A percentile compares a stretch with the other conserved stretches of the same genome.
Conservation (phyloP, 139 green algal genomes). For the Chlorella vulgaris region DNA sequence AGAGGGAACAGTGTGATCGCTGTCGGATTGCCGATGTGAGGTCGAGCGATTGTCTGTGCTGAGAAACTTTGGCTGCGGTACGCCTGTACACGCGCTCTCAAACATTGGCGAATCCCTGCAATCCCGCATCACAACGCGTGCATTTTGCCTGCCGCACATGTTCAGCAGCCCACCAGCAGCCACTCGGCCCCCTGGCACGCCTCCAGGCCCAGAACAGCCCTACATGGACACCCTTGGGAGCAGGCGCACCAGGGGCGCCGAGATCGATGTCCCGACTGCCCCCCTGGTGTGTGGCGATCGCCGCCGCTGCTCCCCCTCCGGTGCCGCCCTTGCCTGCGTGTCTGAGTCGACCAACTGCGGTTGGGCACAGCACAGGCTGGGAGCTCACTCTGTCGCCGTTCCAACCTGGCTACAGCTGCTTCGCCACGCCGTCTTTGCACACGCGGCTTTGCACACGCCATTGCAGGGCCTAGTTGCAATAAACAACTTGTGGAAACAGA, state of each 20-base stretch:
- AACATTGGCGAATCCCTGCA: too few species aligned
- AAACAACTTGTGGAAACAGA: conserved; percentile 26
- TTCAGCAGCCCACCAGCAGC: neutral
- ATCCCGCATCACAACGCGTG: too few species aligned
- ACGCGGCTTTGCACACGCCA: neutral
- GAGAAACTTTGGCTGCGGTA: too few species aligned
- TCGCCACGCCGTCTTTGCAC: neutral
- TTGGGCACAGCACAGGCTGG: too few species aligned
- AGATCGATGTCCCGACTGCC: neutral
- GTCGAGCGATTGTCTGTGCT: too few species aligned
- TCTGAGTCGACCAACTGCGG: neutral
- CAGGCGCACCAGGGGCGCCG: neutral
- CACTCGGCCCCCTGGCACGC: too few species aligned
- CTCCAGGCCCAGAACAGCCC: neutral
- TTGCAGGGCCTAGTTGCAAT: conserved; percentile 25
- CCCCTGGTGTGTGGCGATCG: neutral
- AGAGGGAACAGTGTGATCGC: neutral
- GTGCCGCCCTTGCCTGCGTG: neutral
- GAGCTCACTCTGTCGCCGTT: too few species aligned
- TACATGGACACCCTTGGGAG: neutral
- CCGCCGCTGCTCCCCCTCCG: neutral
- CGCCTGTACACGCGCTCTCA: too few species aligned
- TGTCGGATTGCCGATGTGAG: neutral
- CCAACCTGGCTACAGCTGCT: too few species aligned
- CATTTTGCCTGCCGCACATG: too few species aligned